phyloP scores from a whole-genome alignment of 495 filamentous ascomycete genomes.

The Hyphodiscus hymeniophilus region DNA sequence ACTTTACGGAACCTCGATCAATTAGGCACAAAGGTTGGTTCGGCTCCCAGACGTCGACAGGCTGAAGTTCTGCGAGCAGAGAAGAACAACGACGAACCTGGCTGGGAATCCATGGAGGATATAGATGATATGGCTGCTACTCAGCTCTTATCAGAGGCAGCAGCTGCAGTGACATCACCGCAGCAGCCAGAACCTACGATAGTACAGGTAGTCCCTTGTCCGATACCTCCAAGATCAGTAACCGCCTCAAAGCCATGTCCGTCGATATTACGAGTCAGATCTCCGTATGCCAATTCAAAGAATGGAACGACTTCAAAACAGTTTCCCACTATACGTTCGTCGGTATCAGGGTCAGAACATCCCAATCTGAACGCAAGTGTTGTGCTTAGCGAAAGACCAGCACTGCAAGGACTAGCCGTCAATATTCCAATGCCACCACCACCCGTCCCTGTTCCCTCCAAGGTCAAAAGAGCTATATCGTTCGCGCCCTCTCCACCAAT shows the following conservation, averaged over 20 bases:
- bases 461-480: constrained; percentile 4
- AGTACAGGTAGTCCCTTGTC: not conserved
- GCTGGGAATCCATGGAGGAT: not conserved
- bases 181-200: not conserved
- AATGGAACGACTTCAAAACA: not conserved
- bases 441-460: not conserved
- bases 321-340: no score
- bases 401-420: constrained; percentile 3
- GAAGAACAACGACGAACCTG: constrained; percentile 4
- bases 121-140: constrained; percentile 6
- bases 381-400: no score
- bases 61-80: no score
- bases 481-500: constrained; percentile 3
- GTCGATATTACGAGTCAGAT: no score
- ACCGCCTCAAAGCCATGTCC: not conserved
- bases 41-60: no score
- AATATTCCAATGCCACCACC: constrained; percentile 19
- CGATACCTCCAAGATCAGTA: not conserved
- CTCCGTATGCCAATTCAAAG: no score
- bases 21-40: no score
- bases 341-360: no score
- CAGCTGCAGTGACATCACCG: constrained; percentile 7
- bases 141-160: constrained; percentile 13
- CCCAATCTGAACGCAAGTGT: no score
- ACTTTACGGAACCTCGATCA: no score